Conservation (phyloP, 202 grass and related monocot genomes). For the Carex arenaria region DNA sequence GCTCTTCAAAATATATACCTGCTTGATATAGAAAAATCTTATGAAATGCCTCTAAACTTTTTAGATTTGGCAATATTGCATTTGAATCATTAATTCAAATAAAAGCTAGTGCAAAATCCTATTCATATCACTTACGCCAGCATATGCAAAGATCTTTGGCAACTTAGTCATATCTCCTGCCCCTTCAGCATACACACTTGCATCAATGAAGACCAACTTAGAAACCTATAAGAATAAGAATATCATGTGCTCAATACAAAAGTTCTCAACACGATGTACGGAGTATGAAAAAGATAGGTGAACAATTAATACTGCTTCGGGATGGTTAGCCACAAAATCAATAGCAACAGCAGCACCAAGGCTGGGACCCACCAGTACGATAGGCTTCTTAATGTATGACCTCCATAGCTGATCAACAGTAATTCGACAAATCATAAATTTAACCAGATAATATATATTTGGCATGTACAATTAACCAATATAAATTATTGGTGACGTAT, state of each 20-base stretch:
- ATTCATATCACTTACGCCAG: conserved; percentile 41
- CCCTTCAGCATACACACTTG: conserved; percentile 78
- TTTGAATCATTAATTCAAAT: background rate
- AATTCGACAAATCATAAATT: background rate
- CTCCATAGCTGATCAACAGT: conserved; percentile 63
- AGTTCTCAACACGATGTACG: background rate
- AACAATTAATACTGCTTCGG: conserved; percentile 52
- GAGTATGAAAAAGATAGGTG: background rate
- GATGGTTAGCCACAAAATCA: conserved; percentile 77
- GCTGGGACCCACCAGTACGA: conserved; percentile 84
- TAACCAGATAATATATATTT: background rate
- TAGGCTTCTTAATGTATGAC: conserved; percentile 77
- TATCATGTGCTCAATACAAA: conserved; percentile 14
- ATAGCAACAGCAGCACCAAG: conserved; percentile 93
- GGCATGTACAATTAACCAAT: background rate
- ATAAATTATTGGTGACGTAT: background rate
- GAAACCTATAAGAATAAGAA: conserved; percentile 48
- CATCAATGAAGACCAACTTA: conserved; percentile 76
- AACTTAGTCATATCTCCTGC: conserved; percentile 59
- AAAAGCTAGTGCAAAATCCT: background rate
- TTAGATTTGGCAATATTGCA: background rate
- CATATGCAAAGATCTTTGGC: conserved; percentile 75
- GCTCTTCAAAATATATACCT: conserved; percentile 64
- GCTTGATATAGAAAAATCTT: background rate
- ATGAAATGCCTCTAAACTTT: background rate